A percentile compares a stretch with the other conserved stretches of the same genome.
Conservation (phyloP, 1,139 yeast species). For the Hemisphaericaspora subhashii region DNA sequence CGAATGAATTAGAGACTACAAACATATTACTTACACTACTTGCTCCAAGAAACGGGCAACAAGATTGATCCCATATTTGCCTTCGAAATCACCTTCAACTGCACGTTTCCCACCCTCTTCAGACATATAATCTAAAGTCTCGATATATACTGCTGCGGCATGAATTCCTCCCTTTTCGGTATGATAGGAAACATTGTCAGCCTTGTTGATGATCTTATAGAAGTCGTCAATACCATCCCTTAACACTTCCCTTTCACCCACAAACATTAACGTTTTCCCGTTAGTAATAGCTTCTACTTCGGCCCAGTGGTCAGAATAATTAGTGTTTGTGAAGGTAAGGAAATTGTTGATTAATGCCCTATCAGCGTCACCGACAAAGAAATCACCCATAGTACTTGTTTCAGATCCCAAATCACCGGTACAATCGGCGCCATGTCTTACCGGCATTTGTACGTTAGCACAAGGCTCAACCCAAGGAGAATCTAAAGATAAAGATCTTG, state of each 20-base stretch:
- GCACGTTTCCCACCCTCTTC: conserved; percentile 21
- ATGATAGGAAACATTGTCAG: conserved; percentile 16
- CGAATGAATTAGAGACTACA: background rate
- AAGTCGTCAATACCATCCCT: conserved; percentile 25
- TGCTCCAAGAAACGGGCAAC: conserved; percentile 14
- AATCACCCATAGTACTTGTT: conserved; percentile 26
- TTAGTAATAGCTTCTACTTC: conserved; percentile 25
- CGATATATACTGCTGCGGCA: conserved; percentile 26
- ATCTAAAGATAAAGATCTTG: conserved; percentile 13
- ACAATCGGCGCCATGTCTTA: conserved; percentile 21
- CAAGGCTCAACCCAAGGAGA: conserved; percentile 41
- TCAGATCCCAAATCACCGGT: conserved; percentile 32
- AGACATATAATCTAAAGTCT: conserved; percentile 27
- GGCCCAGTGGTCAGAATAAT: conserved; percentile 26
- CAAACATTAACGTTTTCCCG: conserved; percentile 25
- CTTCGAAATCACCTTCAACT: conserved; percentile 23
- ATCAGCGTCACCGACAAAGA: conserved; percentile 24
- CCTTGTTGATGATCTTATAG: conserved; percentile 16
- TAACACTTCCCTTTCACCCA: conserved; percentile 39
- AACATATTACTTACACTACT: background rate
- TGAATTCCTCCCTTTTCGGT: conserved; percentile 33
- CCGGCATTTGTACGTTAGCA: conserved; percentile 15
- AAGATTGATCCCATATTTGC: conserved; percentile 22
- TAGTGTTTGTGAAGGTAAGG: conserved; percentile 21
- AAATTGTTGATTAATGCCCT: conserved; percentile 13